These are phyloP conservation scores for Grifola frondosa DNA, from an alignment of 1,284 basidiomycete species.

Conservation along the genomic window DNA sequence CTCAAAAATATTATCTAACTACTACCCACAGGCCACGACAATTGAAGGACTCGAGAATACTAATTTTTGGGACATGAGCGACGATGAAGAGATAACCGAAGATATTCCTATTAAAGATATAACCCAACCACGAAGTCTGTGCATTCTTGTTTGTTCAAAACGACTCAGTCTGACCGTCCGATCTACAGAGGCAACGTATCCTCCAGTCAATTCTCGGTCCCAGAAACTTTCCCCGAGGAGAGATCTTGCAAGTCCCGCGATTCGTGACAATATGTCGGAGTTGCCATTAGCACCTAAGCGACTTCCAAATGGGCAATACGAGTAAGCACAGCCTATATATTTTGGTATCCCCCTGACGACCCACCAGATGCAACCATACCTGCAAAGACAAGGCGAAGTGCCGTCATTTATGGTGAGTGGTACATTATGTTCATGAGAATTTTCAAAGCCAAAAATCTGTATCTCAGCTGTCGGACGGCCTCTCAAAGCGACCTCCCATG, in stretches of 20 bases:
- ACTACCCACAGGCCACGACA: conserved; percentile 51
- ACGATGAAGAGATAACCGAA: conserved; percentile 36
- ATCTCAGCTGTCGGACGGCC: conserved; percentile 68
- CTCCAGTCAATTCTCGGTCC: neutral
- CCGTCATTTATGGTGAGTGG: conserved; percentile 67
- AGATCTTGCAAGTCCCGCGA: too few relatives aligned
- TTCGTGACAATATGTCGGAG: too few relatives aligned
- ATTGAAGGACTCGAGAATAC: conserved; percentile 63
- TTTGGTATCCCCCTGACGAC: too few relatives aligned
- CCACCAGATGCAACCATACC: conserved; percentile 77
- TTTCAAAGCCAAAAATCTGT: conserved; percentile 8
- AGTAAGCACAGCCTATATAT: conserved; percentile 44
- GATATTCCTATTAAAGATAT: conserved; percentile 33
- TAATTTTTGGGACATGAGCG: conserved; percentile 61
- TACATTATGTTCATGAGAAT: neutral
- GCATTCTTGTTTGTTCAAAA: neutral
- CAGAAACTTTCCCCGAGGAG: too few relatives aligned
- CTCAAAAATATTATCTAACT: neutral
- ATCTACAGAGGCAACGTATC: neutral
- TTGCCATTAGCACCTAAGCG: conserved; percentile 10
- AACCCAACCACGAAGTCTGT: conserved; percentile 16
- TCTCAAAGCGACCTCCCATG: conserved; percentile 48
- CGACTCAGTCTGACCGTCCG: neutral
- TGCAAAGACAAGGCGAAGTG: conserved; percentile 77
- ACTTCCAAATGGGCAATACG: conserved; percentile 51